Evolutionary conservation across 2,329 filamentous ascomycete genomes (phyloP).

Genomic region (Stachybotrys chartarum): DNA sequence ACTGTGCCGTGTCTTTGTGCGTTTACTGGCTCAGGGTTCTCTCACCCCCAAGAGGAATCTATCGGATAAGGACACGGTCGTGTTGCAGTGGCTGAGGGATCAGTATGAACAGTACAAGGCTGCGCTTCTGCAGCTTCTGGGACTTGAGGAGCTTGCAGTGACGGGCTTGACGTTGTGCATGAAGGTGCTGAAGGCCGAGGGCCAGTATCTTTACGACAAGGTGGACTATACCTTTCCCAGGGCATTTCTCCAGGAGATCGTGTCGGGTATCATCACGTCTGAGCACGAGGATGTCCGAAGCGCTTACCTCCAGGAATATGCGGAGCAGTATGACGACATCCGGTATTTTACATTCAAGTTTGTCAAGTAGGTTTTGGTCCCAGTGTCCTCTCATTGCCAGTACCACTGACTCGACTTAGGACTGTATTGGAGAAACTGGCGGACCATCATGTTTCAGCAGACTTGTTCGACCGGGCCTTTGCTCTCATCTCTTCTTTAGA

Average conservation of each 20-base stretch:
- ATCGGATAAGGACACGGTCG: constrained; percentile 65
- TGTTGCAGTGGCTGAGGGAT: constrained; percentile 73
- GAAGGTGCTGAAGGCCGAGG: constrained; percentile 77
- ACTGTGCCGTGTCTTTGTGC: constrained; percentile 78
- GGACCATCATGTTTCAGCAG: constrained; percentile 9
- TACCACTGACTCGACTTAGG: constrained; percentile 7
- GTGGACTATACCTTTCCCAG: constrained; percentile 64
- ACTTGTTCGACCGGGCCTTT: constrained; percentile 49
- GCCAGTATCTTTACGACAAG: constrained; percentile 50
- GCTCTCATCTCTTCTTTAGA: constrained; percentile 61
- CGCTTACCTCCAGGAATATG: constrained; percentile 71
- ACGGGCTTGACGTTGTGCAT: constrained; percentile 74
- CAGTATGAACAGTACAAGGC: constrained; percentile 65
- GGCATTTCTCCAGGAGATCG: constrained; percentile 56
- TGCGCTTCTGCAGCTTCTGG: constrained; percentile 54
- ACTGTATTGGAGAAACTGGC: constrained; percentile 15
- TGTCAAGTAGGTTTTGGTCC: constrained; percentile 53
- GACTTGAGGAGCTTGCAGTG: constrained; percentile 54
- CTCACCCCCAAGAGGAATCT: constrained; percentile 58
- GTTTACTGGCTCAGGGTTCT: constrained; percentile 67
- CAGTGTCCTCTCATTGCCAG: neutral
- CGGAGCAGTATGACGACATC: constrained; percentile 76
- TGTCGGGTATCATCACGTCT: constrained; percentile 54
- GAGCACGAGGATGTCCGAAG: constrained; percentile 53
- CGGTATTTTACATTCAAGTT: constrained; percentile 74